Evolutionary conservation across 2,329 filamentous ascomycete genomes (phyloP), one percentile per base, ranked within the genome.

Genomic region (Epichloe sylvatica): DNA sequence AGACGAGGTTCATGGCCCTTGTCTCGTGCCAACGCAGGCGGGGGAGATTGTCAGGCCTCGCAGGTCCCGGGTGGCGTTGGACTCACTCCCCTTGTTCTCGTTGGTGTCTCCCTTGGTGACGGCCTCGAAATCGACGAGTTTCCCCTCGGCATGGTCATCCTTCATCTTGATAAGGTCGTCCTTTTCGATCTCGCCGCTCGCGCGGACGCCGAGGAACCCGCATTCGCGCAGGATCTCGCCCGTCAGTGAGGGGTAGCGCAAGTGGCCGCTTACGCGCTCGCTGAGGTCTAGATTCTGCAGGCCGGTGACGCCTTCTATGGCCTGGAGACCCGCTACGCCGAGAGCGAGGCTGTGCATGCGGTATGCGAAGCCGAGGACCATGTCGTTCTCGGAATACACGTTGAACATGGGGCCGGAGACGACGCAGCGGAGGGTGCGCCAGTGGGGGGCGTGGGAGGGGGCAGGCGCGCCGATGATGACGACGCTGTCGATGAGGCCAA

Each of bases 331-430:
- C 0, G 89, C 89, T 40, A 95, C 79, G 3, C 90, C 90, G 39
- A 86, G 76, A 55, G 92, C 84, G 30, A 94, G 77, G 51, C 83
- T 89, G 39, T 85, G 88, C 2, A 87, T 83, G 42, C 90, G 81
- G 64, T 96, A 95, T 17, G 95, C 71, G 62, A 95, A 91, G 1
- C 81, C 89, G 1, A 96, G 78, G 34, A 96, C 81, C 59, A 87
- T 86, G 65, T 96, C 90, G 52, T 92, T 90, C 47, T 83, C 80
- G 2, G 86, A 91, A 66, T 84, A 95, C 8, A 91, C 87, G 57
- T 96, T 96, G 57, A 94, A 84, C 7, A 95, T 74, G 51, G 84
- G 78, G 2, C 90, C 89, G 2, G 83, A 79, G 0, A 94, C 88
- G 0, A 91, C 86, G 42, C 78, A 80, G 33, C 87, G 79, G 56